Base-by-base conservation (phyloP, 2,329 filamentous ascomycete species). In the Cytospora mali region DNA sequence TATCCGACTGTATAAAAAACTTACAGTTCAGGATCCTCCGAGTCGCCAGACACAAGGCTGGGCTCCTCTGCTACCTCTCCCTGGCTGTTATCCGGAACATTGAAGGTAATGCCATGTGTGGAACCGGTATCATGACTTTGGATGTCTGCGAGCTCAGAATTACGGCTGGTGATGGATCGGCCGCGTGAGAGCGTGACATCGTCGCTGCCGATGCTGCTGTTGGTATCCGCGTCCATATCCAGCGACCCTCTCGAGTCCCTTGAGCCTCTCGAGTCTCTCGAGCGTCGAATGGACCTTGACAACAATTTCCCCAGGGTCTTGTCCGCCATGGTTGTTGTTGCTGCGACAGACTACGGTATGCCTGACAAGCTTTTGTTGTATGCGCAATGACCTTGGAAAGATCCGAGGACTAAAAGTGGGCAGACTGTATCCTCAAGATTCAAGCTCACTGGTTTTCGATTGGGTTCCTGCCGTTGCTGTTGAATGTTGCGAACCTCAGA, bases 281-380 rank as follows among this genome's bases (percentile, higher is more conserved):
- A 77, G 54, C 80, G 78, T 53, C 81, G 79, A 69, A 80, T 83
- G 54, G 77, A 76, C 29, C 75, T 77, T 42, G 78, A 76, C 39
- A 87, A 73, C 31, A 87, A 76, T 73, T 84, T 86, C 62, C 76
- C 78, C 50, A 84, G 73, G 14, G 76, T 75, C 66, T 72, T 76
- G 60, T 65, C 61, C 51, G 71, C 70, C 71, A 71, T 71, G 16
- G 25, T 50, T 46, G n/a, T 46, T 10, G 42, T n/a, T 23, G 21
- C 4, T 13, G n/a, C n/a, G n/a, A n/a, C n/a, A n/a, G n/a, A n/a
- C n/a, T n/a, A n/a, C n/a, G n/a, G n/a, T 46, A 46, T 46, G 42
- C 42, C 7, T 46, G 39, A n/a, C n/a, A n/a, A n/a, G n/a, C n/a
- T n/a, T 42, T 4, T 4, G 16, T n/a, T 42, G 39, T 42, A 14